Base-by-base conservation (phyloP, 768 basidiomycete genomes). In the Trametes meyenii region DNA sequence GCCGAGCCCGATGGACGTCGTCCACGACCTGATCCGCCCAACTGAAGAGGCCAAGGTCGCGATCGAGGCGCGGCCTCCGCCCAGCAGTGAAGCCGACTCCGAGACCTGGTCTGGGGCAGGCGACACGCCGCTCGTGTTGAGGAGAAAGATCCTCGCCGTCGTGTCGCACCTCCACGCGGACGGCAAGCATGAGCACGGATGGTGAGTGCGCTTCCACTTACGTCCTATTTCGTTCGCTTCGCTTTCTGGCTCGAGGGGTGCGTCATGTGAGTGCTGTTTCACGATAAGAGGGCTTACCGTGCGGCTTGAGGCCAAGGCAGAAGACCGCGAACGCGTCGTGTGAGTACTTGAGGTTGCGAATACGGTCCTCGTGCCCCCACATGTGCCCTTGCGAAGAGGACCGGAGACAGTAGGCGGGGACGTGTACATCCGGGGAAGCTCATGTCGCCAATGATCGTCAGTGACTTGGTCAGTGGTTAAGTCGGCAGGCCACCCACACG, bases 1-100 rank as follows among this genome's bases (percentile, higher is more conserved):
- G 19, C 26, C 16, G 49, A 52, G 39, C 43, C 19, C 62, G 35
- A 45, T 60, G 48, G 62, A 64, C 44, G 43, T 60, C 54, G 62
- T 55, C 23, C 62, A 51, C 7, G 62, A 64, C 43, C 58, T 64
- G 42, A 52, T 81, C 10, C 75, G 71, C 7, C 72, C 78, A 1
- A 76, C 85, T 4, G 86, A 87, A 49, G 72, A 74, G 51, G 74
- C 81, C 24, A 78, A 75, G 56, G 76, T 77, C 26, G 60, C 79
- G 1, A 64, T 87, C 8, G 77, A 83, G 46, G 77, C 76, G 11
- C 55, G 71, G 7, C 26, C 49, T 5, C 26, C 55, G 35, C 45
- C 59, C 19, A 46, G 54, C 38, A 43, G 38, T 21, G 60, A 55
- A 23, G 50, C 26, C 11, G 52, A 61, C 23, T 52, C 54, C 24